A percentile compares a stretch with the other conserved stretches of the same genome.
Evolutionary conservation across 2,329 filamentous ascomycete species (phyloP).

Genomic region (Geoglossum cookeanum): DNA sequence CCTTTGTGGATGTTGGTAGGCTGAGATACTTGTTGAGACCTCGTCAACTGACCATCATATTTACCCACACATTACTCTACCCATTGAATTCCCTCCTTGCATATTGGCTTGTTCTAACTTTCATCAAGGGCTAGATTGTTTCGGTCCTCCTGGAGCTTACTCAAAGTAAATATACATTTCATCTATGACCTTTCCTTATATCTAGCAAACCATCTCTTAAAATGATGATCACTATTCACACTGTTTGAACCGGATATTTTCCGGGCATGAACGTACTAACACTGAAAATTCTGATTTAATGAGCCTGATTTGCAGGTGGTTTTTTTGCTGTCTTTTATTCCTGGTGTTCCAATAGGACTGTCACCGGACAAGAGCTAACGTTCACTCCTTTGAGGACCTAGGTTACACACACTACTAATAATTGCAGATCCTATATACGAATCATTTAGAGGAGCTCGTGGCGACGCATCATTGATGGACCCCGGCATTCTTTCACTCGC

Average conservation of each 20-base stretch:
- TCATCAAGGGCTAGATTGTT: neutral
- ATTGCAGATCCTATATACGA: neutral
- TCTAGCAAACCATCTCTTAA: constrained; percentile 22
- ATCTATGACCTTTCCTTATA: neutral
- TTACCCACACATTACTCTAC: neutral
- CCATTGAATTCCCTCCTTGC: neutral
- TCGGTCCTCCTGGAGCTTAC: neutral
- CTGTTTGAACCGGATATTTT: constrained; percentile 40
- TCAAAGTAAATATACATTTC: constrained; percentile 7
- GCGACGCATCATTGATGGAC: no score
- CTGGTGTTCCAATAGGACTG: neutral
- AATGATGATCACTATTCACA: constrained; percentile 55
- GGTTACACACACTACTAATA: neutral
- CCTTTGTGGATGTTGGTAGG: constrained; percentile 35
- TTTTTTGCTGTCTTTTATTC: neutral
- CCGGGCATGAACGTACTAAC: constrained; percentile 37
- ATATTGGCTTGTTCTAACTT: constrained; percentile 1
- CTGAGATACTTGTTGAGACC: constrained; percentile 46
- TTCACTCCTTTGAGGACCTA: neutral
- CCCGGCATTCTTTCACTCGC: no score
- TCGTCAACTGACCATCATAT: constrained; percentile 40
- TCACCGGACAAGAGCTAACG: neutral
- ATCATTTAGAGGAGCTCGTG: no score
- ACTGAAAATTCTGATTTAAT: constrained; percentile 56
- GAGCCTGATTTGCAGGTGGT: constrained; percentile 25